Evolutionary conservation across 2,329 filamentous ascomycete species (phyloP), one percentile per base, ranked within the genome.

Genomic region (Catunica adiposa): DNA sequence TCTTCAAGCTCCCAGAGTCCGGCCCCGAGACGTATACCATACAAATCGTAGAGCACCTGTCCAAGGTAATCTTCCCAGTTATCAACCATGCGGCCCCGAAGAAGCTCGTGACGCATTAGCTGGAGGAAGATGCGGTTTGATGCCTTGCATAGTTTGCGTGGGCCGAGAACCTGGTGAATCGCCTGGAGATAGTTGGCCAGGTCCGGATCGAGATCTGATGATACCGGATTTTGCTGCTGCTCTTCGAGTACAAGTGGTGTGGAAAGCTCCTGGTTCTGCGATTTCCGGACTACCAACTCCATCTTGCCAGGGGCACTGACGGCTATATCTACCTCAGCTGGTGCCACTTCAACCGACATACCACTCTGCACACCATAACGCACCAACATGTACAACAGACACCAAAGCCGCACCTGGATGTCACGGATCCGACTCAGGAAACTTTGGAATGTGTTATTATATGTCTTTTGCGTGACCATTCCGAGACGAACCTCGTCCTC

Each of bases 101-200:
- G 73, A 48, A 97, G 74, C 64, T 98, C 92, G 4, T 86, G 77
- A 56, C 89, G 90, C 71, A 92, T 84, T 67, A 96, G 78, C 64
- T 89, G 89, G 25, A 97, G 74, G 68, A 98, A 92, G 17, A 87
- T 79, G 64, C 92, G 90, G 65, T 89, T 87, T 0, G 87, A 86
- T 2, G 79, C 75, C 63, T 87, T 90, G 74, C 89, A 97, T 66
- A 84, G 86, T 60, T 84, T 84, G 58, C 92, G 84, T 53, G 89
- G 73, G 1, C 92, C 92, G 37, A 96, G 71, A 3, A 86, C 84
- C 64, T 88, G 82, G 64, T 98, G 92, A 4, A 95, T 78, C 9
- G 84, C 80, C 5, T 86, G 82, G 40, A 98, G 71, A 62, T 85
- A 89, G 58, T 88, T 82, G 23, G 90, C 83, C 42, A 87, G 72